phyloP scores from a whole-genome alignment of 2,329 filamentous ascomycete genomes.

The Cladophialophora carrionii region DNA sequence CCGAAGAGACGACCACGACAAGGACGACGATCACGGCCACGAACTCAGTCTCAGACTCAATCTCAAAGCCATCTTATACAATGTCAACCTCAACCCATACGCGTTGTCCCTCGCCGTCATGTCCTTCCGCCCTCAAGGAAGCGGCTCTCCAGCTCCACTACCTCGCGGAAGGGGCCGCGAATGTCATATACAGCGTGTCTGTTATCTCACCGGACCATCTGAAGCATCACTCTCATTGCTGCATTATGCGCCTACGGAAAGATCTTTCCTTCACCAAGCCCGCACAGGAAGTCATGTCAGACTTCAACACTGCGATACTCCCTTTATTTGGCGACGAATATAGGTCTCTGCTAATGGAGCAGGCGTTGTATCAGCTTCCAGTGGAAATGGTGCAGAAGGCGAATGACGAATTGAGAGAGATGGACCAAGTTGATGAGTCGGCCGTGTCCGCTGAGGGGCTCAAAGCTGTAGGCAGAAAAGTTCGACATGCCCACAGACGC shows the following conservation, averaged over 20 bases:
- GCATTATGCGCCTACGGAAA: slow-evolving; percentile 63
- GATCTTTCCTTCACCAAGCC: slow-evolving; percentile 55
- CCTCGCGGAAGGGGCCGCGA: slow-evolving; percentile 72
- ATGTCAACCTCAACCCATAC: slow-evolving; percentile 1
- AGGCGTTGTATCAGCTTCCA: slow-evolving; percentile 54
- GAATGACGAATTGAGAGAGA: slow-evolving; percentile 51
- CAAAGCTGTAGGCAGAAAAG: slow-evolving; percentile 12
- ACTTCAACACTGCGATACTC: slow-evolving; percentile 57
- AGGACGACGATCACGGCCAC: neutral
- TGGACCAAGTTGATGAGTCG: slow-evolving; percentile 36
- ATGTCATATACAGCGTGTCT: slow-evolving; percentile 62
- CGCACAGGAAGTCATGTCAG: slow-evolving; percentile 32
- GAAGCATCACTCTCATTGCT: slow-evolving; percentile 27
- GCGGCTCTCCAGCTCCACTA: slow-evolving; percentile 43
- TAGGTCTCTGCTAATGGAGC: slow-evolving; percentile 28
- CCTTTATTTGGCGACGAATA: slow-evolving; percentile 59
- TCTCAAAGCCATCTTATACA: neutral
- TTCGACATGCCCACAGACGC: slow-evolving; percentile 54
- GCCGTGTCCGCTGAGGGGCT: slow-evolving; percentile 3
- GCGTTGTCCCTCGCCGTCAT: slow-evolving; percentile 21
- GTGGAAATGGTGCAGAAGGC: slow-evolving; percentile 59
- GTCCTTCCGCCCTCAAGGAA: slow-evolving; percentile 16
- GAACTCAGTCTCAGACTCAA: neutral
- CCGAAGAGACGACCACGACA: neutral
- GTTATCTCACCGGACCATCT: slow-evolving; percentile 40